These are phyloP conservation scores for Tricholoma sp. DNA, from an alignment of 768 basidiomycete species.

Conservation along the genomic window DNA sequence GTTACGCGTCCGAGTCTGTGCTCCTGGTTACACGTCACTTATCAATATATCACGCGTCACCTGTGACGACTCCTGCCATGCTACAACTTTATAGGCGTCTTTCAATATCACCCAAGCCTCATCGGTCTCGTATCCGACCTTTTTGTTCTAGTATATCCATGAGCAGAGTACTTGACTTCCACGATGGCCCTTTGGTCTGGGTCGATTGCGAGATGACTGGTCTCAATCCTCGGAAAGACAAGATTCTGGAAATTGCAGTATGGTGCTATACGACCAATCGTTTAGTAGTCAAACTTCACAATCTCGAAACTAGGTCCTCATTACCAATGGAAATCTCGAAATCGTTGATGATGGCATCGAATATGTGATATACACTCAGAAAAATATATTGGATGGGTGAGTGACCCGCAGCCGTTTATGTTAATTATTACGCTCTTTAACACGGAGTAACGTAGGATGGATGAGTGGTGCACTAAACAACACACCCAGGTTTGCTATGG, in stretches of 20 bases:
- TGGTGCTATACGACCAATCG: constrained; percentile 10
- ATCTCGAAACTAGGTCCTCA: constrained; percentile 53
- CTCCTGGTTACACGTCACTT: too few species aligned
- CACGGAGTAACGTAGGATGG: constrained; percentile 54
- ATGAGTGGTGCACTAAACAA: constrained; percentile 80
- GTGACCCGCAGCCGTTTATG: constrained; percentile 14
- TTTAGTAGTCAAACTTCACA: background rate
- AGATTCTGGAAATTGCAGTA: constrained; percentile 77
- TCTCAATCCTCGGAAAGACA: constrained; percentile 58
- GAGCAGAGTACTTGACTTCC: constrained; percentile 34
- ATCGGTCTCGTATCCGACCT: background rate
- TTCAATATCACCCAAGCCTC: background rate
- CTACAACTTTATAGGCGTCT: constrained; percentile 8
- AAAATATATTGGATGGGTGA: constrained; percentile 62
- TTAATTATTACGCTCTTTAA: background rate
- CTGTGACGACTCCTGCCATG: constrained; percentile 17
- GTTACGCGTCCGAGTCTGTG: too few species aligned
- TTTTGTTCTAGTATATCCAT: constrained; percentile 3
- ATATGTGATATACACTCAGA: constrained; percentile 71
- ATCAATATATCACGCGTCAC: constrained; percentile 16
- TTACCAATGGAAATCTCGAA: constrained; percentile 82
- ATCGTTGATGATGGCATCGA: constrained; percentile 76
- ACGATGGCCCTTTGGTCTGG: constrained; percentile 73
- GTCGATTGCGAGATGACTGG: constrained; percentile 90
- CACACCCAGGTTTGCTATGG: constrained; percentile 58